Percentiles rank a stretch among this genome's conserved stretches.
Evolutionary conservation across 495 filamentous ascomycete species (phyloP).

Genomic region (Penicillium soppii): DNA sequence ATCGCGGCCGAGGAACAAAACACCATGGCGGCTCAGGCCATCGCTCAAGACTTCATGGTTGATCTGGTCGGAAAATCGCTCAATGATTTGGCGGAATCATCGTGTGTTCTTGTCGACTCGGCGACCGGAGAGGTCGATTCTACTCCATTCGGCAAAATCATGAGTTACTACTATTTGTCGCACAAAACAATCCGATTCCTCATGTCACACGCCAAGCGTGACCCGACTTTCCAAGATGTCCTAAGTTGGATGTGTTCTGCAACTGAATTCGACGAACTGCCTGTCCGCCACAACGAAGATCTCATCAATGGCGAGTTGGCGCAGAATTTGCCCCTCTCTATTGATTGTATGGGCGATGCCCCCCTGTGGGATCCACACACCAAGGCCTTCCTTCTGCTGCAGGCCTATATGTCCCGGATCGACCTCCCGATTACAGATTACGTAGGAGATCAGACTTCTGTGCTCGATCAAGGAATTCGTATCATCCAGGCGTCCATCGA

Average conservation of each 20-base stretch:
- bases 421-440: conserved; percentile 95
- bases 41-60: conserved; percentile 91
- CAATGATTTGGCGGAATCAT: conserved; percentile 73
- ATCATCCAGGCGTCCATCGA: conserved; percentile 91
- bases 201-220: conserved; percentile 68
- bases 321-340: conserved; percentile 68
- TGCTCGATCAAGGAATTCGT: conserved; percentile 94
- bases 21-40: conserved; percentile 75
- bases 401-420: conserved; percentile 92
- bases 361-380: conserved; percentile 99
- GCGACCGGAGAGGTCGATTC: conserved; percentile 82
- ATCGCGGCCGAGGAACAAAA: conserved; percentile 94
- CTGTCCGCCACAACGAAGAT: conserved; percentile 98
- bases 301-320: conserved; percentile 94
- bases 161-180: conserved; percentile 98
- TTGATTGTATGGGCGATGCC: conserved; percentile 64
- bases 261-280: conserved; percentile 95
- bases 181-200: conserved; percentile 92
- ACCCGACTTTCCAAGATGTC: conserved; percentile 80
- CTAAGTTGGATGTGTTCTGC: conserved; percentile 91
- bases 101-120: conserved; percentile 75
- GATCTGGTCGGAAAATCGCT: conserved; percentile 85
- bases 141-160: conserved; percentile 92
- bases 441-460: conserved; percentile 85
- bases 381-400: conserved; percentile 90